Base-by-base conservation (phyloP, 129 eudicot species). In the Saussurea involucrata region DNA sequence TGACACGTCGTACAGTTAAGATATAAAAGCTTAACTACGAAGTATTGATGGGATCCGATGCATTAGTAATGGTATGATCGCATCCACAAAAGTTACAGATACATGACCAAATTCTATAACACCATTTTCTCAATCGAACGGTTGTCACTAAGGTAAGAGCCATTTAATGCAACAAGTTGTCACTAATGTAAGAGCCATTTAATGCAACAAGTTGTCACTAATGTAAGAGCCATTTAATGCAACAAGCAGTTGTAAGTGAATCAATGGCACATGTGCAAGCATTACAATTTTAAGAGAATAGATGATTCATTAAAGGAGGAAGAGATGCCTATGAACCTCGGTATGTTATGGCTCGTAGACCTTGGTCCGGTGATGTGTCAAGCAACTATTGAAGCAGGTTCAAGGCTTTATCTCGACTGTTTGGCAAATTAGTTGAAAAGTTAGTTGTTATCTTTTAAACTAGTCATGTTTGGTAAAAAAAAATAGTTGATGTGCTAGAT, bases 21-120 rank as follows among this genome's bases (percentile, higher is more conserved):
- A 74, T 76, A 60, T 8, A 75, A 81, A 81, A 74, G 80, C 80
- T n/a, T n/a, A n/a, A n/a, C n/a, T n/a, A n/a, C n/a, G n/a, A n/a
- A n/a, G n/a, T n/a, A n/a, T n/a, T n/a, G n/a, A n/a, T n/a, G n/a
- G n/a, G n/a, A n/a, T n/a, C n/a, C n/a, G n/a, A n/a, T n/a, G n/a
- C n/a, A n/a, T n/a, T n/a, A n/a, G n/a, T n/a, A n/a, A n/a, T n/a
- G n/a, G n/a, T n/a, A n/a, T n/a, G n/a, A n/a, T n/a, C n/a, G n/a
- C n/a, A n/a, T n/a, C n/a, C n/a, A n/a, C n/a, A n/a, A n/a, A n/a
- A n/a, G n/a, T n/a, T 36, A 81, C 80, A 20, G 18, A 68, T 60
- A 58, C 29, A 28, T 71, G 69, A 81, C 64, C 72, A 40, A 57
- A 3, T 67, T 74, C 29, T 75, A 44, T 28, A 76, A 53, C 58